Percentiles rank a stretch among this genome's conserved stretches.
Conservation (phyloP, 208 protist genomes). For the Spongospora subterranea region DNA sequence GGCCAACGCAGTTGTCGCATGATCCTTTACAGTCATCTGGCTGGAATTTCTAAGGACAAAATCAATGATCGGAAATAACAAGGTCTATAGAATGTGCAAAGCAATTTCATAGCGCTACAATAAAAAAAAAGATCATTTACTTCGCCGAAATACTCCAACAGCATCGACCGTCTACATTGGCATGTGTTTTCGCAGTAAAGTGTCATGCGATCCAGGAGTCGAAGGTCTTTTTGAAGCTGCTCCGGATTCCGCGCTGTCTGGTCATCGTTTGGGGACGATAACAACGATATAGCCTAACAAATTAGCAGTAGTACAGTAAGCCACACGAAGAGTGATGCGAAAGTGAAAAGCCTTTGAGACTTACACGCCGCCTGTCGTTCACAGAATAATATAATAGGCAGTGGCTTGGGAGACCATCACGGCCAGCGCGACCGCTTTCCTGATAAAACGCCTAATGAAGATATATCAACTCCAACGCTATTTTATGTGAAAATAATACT, state of each 20-base stretch:
- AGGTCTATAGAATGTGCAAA: too few species aligned
- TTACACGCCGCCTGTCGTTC: constrained; percentile 41
- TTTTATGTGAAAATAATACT: too few species aligned
- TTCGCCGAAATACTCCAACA: constrained; percentile 59
- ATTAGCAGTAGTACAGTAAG: neutral
- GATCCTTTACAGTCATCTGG: neutral
- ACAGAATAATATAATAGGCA: constrained; percentile 62
- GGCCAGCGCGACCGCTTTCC: constrained; percentile 74
- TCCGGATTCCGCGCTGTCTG: constrained; percentile 5
- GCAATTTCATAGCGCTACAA: too few species aligned
- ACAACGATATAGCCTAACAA: neutral
- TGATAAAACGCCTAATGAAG: constrained; percentile 75
- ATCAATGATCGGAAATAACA: neutral
- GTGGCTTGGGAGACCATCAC: constrained; percentile 66
- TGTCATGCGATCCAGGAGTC: constrained; percentile 47
- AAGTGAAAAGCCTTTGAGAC: constrained; percentile 47
- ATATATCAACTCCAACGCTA: too few species aligned
- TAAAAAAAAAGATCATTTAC: too few species aligned
- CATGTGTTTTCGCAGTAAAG: constrained; percentile 59
- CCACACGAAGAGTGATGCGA: neutral
- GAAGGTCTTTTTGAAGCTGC: constrained; percentile 11
- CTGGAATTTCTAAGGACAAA: neutral
- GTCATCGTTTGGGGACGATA: constrained; percentile 34
- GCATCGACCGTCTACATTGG: constrained; percentile 51
- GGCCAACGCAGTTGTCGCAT: neutral